Base-by-base conservation (phyloP, 495 filamentous ascomycete genomes). In the Peziza echinospora region DNA sequence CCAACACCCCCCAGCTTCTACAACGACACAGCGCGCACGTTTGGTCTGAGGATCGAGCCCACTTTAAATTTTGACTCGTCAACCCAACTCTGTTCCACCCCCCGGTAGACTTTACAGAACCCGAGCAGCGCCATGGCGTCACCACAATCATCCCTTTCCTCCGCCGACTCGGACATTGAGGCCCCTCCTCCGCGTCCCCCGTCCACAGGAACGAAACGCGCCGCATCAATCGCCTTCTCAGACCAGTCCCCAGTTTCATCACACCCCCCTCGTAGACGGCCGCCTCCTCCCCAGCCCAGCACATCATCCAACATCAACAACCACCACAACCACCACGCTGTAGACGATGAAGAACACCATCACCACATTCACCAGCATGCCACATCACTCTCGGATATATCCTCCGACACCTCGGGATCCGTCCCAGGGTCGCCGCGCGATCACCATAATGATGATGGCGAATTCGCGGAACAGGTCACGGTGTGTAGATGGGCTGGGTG, bases 401-500 rank as follows among this genome's bases (percentile, higher is more conserved):
- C 84, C 39, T 81, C 77, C 37, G 91, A 97, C 57, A 89, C 80
- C 49, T 80, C 79, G 26, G 83, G 83, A 61, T 79, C 81, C 48
- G 72, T 93, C n/a, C 80, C 80, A 1, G 76, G 68, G 51, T 79
- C 76, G 0, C 79, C 78, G 2, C 69, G 67, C 49, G 73, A 68
- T 49, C 67, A 71, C 47, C 79, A 84, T 48, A 76, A 77, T 26
- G 77, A 87, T 48, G 83, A 86, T 55, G 82, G 84, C 49, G 79
- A 77, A 48, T 73, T 80, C 53, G 65, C 65, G 13, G 89, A 93
- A 52, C 91, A 96, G 60, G 76, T 96, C 46, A 91, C 83, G 2
- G 63, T 78, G 24, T 97, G 89, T 62, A 71, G 72, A 22, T 97
- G 89, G 89, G 78, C 84, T 41, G 82, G 80, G 45, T 97, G 89